These are phyloP conservation scores for Aspergillus saccharolyticus DNA, from an alignment of 495 filamentous ascomycete species.

Conservation along the genomic window DNA sequence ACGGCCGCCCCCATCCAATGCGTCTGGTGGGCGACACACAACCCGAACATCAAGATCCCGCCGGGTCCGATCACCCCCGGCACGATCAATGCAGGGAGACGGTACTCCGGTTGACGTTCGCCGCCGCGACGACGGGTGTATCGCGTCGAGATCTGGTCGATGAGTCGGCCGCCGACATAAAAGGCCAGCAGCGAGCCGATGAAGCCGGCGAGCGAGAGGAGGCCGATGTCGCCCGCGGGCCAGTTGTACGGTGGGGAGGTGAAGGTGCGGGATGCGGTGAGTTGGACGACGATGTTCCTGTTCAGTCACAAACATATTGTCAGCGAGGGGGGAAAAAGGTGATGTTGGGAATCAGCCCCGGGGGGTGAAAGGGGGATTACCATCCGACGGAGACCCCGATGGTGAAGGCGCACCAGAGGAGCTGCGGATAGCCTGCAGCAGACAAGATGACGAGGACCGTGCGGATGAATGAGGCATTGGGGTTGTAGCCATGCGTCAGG, in stretches of 20 bases:
- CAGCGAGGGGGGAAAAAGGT: too few relatives aligned
- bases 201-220: slow-evolving; percentile 28
- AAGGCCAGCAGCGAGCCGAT: slow-evolving; percentile 29
- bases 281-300: slow-evolving; percentile 34
- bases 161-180: slow-evolving; percentile 28
- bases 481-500: slow-evolving; percentile 20
- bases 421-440: slow-evolving; percentile 24
- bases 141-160: slow-evolving; percentile 29
- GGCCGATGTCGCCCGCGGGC: slow-evolving; percentile 22
- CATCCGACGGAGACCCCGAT: slow-evolving; percentile 31
- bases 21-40: slow-evolving; percentile 25
- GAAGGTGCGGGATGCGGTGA: slow-evolving; percentile 28
- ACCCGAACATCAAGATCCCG: slow-evolving; percentile 28
- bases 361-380: slow-evolving; percentile 1
- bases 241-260: slow-evolving; percentile 29
- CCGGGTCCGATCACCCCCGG: slow-evolving; percentile 25
- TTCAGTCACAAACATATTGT: not conserved
- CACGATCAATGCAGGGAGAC: slow-evolving; percentile 26
- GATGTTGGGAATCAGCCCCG: too few relatives aligned
- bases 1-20: slow-evolving; percentile 30
- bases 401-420: slow-evolving; percentile 28
- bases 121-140: slow-evolving; percentile 24
- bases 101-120: slow-evolving; percentile 25
- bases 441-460: slow-evolving; percentile 21
- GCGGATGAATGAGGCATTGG: slow-evolving; percentile 23